Conservation (phyloP, 768 basidiomycete genomes). For the Xerocomus spinulosus region DNA sequence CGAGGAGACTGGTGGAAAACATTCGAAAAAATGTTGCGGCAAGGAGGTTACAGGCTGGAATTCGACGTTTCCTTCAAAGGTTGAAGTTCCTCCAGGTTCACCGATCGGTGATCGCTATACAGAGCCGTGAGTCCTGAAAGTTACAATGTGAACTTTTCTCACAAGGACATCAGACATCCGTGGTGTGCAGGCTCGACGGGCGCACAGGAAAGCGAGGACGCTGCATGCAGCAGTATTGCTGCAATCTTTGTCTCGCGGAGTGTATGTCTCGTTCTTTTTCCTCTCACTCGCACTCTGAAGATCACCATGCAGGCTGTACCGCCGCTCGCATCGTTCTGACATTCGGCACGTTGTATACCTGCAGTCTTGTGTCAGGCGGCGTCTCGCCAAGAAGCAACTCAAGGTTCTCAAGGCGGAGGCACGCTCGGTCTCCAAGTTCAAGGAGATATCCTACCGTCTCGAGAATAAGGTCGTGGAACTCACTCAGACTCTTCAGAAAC, state of each 20-base stretch:
- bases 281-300: slow-evolving; percentile 3
- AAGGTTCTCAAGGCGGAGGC: slow-evolving; percentile 84
- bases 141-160: neutral
- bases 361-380: slow-evolving; percentile 89
- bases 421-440: slow-evolving; percentile 95
- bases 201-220: slow-evolving; percentile 53
- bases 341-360: slow-evolving; percentile 74
- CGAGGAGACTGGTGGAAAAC: slow-evolving; percentile 61
- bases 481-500: slow-evolving; percentile 87
- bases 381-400: slow-evolving; percentile 81
- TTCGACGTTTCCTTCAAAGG: slow-evolving; percentile 71
- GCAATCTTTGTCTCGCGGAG: slow-evolving; percentile 83
- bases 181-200: slow-evolving; percentile 63
- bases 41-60: slow-evolving; percentile 65
- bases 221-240: slow-evolving; percentile 62
- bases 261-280: slow-evolving; percentile 52
- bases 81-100: slow-evolving; percentile 61
- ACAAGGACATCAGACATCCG: slow-evolving; percentile 53
- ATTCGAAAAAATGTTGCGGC: slow-evolving; percentile 75
- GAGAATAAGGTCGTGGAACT: slow-evolving; percentile 99
- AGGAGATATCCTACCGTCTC: slow-evolving; percentile 94
- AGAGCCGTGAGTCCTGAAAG: slow-evolving; percentile 65
- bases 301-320: slow-evolving; percentile 42
- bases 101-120: slow-evolving; percentile 63
- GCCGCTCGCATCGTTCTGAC: slow-evolving; percentile 53